Evolutionary conservation across 2,329 filamentous ascomycete species (phyloP).

Genomic region (Xylariaceae sp.): DNA sequence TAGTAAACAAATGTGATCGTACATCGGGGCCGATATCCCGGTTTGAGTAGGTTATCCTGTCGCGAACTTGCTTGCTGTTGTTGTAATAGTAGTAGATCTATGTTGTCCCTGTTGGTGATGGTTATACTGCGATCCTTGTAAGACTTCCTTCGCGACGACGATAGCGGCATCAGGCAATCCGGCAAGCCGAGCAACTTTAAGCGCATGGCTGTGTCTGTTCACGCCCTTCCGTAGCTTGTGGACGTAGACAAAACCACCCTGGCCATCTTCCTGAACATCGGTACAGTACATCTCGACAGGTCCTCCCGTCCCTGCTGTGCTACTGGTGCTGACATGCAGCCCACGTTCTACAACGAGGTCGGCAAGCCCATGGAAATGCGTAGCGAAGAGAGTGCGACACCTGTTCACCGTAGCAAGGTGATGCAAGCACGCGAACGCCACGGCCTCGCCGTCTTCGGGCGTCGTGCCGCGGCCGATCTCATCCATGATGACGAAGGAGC

Average conservation of each 20-base stretch:
- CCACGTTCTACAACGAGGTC: slow-evolving; percentile 64
- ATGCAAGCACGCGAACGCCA: slow-evolving; percentile 83
- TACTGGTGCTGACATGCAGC: slow-evolving; percentile 31
- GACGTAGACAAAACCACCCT: slow-evolving; percentile 76
- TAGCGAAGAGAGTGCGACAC: slow-evolving; percentile 84
- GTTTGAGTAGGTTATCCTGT: not conserved
- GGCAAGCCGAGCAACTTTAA: slow-evolving; percentile 89
- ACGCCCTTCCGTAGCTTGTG: slow-evolving; percentile 78
- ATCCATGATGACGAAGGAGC: slow-evolving; percentile 96
- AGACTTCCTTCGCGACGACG: slow-evolving; percentile 57
- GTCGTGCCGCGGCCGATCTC: slow-evolving; percentile 95
- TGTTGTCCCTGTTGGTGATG: not conserved
- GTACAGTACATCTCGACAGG: slow-evolving; percentile 77
- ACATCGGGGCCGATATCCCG: not conserved
- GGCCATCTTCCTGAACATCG: slow-evolving; percentile 71
- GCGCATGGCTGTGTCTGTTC: slow-evolving; percentile 82
- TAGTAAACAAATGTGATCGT: not conserved
- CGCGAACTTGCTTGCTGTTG: not conserved
- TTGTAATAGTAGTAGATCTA: too few species aligned
- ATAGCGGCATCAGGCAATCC: slow-evolving; percentile 74
- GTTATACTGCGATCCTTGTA: slow-evolving; percentile 30
- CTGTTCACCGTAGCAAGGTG: slow-evolving; percentile 75
- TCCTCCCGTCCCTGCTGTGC: slow-evolving; percentile 23
- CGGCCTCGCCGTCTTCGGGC: slow-evolving; percentile 83
- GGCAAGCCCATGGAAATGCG: slow-evolving; percentile 83